Base-by-base conservation (phyloP, 495 filamentous ascomycete genomes). In the Staphylotrichum longicolle region DNA sequence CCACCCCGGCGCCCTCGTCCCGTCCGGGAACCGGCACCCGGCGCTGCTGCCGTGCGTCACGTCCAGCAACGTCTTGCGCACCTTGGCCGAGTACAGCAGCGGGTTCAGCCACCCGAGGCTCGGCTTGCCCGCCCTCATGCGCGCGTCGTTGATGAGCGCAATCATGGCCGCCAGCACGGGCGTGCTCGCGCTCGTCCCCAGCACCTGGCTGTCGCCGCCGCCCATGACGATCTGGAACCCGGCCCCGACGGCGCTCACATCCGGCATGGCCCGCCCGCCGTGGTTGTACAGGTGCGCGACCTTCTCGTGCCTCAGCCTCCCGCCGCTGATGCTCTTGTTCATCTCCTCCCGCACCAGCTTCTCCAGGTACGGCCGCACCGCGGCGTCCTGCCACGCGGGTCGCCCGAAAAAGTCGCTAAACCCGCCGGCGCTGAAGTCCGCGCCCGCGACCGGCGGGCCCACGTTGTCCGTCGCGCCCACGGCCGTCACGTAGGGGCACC, bases 401-500 rank as follows among this genome's bases (percentile, higher is more conserved):
- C 83, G 79, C 2, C 73, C 57, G 65, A 89, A 94, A n/a, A 81
- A 77, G 47, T 88, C 81, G 4, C 84, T 87, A 72, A 95, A 93
- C 1, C 90, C 89, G 8, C 87, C 91, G 0, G 81, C 80, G 39
- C 84, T 85, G 63, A 84, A 88, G 32, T 62, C 67, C 41, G 85
- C 79, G 11, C 81, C 87, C 30, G 71, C 79, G 47, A 86, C 75
- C 15, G 86, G 85, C 7, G 85, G 80, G 3, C 74, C 68, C 1
- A 80, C 76, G 15, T 79, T 75, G n/a, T 76, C 74, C 0, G 87
- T 91, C 5, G 86, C 89, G 11, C 90, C 91, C 8, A 94, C 88
- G 0, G 85, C 75, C 0, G 91, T 96, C 5, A 94, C 86, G 67
- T 85, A 94, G 0, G 91, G 91, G 64, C 91, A 95, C n/a, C 82